These are phyloP conservation scores for Volvox reticuliferus DNA, from an alignment of 139 green algal species.

Conservation along the genomic window DNA sequence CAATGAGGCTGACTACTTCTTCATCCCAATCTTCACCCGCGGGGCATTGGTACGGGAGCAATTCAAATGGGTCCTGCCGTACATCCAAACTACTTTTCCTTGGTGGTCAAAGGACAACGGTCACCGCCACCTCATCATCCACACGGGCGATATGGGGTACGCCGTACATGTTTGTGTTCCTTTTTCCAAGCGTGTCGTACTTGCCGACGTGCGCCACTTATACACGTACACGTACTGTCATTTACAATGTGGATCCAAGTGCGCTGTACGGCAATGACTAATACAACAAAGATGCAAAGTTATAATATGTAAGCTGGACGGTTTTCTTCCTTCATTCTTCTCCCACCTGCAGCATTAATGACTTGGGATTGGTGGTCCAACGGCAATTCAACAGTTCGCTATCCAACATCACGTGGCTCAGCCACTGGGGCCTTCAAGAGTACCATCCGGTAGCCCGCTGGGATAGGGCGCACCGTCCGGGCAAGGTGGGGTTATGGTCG, in stretches of 20 bases:
- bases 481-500: slow-evolving; percentile 39
- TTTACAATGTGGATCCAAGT: no score
- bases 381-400: background rate
- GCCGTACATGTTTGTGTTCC: background rate
- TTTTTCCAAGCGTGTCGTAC: no score
- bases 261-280: no score
- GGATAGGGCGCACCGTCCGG: slow-evolving; percentile 25
- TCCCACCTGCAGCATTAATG: background rate
- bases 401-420: slow-evolving; percentile 46
- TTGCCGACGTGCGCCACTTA: no score
- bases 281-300: no score
- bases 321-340: background rate
- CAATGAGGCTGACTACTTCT: slow-evolving; percentile 54
- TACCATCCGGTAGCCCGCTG: background rate
- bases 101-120: slow-evolving; percentile 13
- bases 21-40: slow-evolving; percentile 50
- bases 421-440: slow-evolving; percentile 52
- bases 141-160: slow-evolving; percentile 36
- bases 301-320: no score
- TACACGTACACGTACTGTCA: no score
- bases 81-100: slow-evolving; percentile 40
- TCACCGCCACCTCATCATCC: slow-evolving; percentile 39
- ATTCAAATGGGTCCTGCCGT: background rate
- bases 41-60: background rate
- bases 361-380: background rate